Percentiles rank a stretch among this genome's conserved stretches.
These are phyloP conservation scores for Fraxinus latifolia DNA, from an alignment of 305 asterid genomes.

Conservation along the genomic window DNA sequence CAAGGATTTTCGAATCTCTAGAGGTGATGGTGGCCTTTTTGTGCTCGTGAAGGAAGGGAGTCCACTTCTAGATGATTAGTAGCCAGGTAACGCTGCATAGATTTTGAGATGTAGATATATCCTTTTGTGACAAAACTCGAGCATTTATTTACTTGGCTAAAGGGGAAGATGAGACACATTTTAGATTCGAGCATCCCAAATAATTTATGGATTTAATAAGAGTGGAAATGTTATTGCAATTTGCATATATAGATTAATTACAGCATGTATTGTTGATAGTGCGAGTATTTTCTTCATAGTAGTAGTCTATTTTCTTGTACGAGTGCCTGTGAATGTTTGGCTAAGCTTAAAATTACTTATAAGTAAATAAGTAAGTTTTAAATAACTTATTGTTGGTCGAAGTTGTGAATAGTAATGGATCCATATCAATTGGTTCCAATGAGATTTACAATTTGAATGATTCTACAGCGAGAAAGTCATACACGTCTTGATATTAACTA, in stretches of 20 bases:
- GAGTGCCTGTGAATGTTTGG: background rate
- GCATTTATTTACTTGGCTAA: background rate
- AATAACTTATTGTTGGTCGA: background rate
- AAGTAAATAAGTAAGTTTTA: background rate
- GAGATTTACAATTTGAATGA: background rate
- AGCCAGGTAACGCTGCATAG: constrained; percentile 23
- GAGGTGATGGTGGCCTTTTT: constrained; percentile 95
- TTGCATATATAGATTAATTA: background rate
- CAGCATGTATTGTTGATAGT: background rate
- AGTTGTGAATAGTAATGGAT: background rate
- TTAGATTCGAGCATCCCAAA: background rate
- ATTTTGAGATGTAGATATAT: background rate
- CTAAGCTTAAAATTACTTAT: background rate
- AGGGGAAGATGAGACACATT: background rate
- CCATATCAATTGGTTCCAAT: background rate
- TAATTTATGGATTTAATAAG: background rate
- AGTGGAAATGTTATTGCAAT: background rate
- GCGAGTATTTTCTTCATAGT: background rate
- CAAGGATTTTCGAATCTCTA: constrained; percentile 77
- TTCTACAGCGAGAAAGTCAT: background rate
- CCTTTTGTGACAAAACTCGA: background rate
- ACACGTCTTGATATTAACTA: too few relatives aligned
- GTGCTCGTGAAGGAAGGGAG: constrained; percentile 96
- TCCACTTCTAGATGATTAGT: constrained; percentile 61
- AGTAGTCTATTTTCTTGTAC: background rate